Conservation (phyloP, 2,329 filamentous ascomycete species). For the Gaeumannomyces sp. region DNA sequence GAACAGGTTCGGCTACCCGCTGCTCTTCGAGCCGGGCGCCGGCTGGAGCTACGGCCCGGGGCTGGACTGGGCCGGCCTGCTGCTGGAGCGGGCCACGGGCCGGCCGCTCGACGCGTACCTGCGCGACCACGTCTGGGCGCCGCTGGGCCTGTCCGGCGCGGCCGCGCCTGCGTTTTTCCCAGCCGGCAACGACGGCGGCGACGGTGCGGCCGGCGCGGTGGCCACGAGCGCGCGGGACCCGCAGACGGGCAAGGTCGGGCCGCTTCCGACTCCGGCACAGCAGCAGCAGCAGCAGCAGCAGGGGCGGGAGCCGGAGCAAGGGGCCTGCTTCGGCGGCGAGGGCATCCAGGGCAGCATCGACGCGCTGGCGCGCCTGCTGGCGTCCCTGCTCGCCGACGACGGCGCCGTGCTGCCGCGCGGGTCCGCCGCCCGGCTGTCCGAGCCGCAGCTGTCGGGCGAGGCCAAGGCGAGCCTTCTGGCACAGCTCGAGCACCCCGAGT, state of each 20-base stretch:
- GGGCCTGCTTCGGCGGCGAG: constrained; percentile 34
- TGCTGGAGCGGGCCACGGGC: constrained; percentile 10
- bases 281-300: constrained; percentile 26
- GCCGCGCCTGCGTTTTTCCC: constrained; percentile 2
- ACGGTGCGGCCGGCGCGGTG: neutral
- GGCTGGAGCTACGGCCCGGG: constrained; percentile 9
- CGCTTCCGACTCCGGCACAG: constrained; percentile 2
- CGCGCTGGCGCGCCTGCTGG: constrained; percentile 38
- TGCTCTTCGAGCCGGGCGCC: constrained; percentile 9
- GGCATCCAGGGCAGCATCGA: constrained; percentile 28
- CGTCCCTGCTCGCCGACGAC: constrained; percentile 42
- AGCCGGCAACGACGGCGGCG: neutral
- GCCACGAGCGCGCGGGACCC: constrained; percentile 14
- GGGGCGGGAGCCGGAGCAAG: constrained; percentile 28
- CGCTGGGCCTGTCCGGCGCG: constrained; percentile 13
- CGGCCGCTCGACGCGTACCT: constrained; percentile 14
- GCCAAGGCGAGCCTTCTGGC: constrained; percentile 19
- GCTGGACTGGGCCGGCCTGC: constrained; percentile 11
- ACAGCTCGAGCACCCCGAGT: constrained; percentile 21
- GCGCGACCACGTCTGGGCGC: constrained; percentile 12
- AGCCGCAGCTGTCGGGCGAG: constrained; percentile 32
- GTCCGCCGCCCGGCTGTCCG: constrained; percentile 40
- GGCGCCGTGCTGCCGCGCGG: constrained; percentile 36
- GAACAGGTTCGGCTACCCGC: constrained; percentile 10
- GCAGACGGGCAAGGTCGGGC: constrained; percentile 13